Evolutionary conservation across 148 eudicot genomes (phyloP).

Genomic region (Chenopodium suecicum): DNA sequence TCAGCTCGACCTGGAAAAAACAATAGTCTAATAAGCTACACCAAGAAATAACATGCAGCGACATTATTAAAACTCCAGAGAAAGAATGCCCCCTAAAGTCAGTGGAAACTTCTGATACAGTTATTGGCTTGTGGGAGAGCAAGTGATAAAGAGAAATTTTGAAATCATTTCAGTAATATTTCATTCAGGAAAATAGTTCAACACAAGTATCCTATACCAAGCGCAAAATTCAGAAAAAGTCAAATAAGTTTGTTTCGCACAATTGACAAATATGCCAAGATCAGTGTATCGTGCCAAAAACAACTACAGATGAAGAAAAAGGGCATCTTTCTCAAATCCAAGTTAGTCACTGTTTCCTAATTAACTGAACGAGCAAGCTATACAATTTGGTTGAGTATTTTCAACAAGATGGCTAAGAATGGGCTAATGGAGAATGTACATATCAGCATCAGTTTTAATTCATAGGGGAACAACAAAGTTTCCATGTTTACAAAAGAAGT

Average conservation of each 20-base stretch:
- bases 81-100: not conserved
- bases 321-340: not conserved
- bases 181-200: not conserved
- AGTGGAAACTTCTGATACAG: not conserved
- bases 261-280: not conserved
- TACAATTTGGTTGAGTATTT: not conserved
- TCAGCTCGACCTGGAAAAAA: slow-evolving; percentile 75
- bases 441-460: not conserved
- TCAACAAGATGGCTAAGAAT: not conserved
- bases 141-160: not conserved
- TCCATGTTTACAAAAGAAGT: not conserved
- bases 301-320: not conserved
- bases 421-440: not conserved
- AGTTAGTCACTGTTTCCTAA: not conserved
- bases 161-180: not conserved
- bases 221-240: not conserved
- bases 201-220: not conserved
- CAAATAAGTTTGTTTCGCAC: not conserved
- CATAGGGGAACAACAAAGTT: not conserved
- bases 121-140: not conserved
- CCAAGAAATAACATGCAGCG: not conserved
- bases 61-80: not conserved
- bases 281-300: not conserved
- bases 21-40: not conserved
- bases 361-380: not conserved